These are phyloP conservation scores for Colletotrichum gigasporum DNA, from an alignment of 2,329 filamentous ascomycete species.

Conservation along the genomic window DNA sequence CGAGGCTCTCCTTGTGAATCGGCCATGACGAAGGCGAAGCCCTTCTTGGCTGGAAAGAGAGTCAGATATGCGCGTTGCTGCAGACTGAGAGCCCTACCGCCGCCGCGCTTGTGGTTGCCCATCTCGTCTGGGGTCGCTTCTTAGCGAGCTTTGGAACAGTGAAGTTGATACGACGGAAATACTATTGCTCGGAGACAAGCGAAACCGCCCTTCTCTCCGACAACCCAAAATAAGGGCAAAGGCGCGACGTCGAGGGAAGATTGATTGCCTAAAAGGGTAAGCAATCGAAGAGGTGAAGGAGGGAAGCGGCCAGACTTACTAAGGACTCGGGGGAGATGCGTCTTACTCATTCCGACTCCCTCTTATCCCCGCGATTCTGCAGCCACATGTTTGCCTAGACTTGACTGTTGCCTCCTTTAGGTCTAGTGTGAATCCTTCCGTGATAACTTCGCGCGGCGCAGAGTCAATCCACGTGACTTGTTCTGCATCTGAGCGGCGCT, in stretches of 20 bases:
- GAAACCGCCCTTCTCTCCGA: no score
- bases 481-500: not conserved
- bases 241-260: not conserved
- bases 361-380: not conserved
- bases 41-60: conserved; percentile 15
- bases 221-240: no score
- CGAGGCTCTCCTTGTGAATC: conserved; percentile 36
- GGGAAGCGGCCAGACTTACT: no score
- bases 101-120: not conserved
- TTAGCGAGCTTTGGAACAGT: not conserved
- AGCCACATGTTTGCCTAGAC: not conserved
- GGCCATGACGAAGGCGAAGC: conserved; percentile 40
- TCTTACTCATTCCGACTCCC: not conserved
- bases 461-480: not conserved
- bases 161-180: no score
- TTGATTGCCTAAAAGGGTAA: conserved; percentile 14
- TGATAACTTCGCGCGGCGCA: no score
- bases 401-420: conserved; percentile 23
- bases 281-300: not conserved
- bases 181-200: no score
- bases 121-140: not conserved
- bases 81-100: not conserved
- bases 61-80: not conserved
- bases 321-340: no score
- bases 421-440: not conserved